phyloP scores from a whole-genome alignment of 306 rosid genomes.

The Begonia masoniana region DNA sequence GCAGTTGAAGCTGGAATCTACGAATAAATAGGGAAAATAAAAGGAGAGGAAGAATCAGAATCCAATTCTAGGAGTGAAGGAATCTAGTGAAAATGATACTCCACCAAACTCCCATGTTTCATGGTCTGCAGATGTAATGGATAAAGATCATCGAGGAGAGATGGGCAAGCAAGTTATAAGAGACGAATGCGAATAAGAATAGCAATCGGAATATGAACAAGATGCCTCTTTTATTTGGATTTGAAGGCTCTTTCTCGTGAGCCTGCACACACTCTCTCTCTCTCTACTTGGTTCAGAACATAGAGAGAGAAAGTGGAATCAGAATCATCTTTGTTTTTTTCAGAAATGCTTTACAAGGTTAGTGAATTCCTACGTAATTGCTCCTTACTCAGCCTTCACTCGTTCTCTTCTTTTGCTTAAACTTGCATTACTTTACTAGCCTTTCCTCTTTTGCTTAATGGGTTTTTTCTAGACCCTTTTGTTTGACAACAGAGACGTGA shows the following conservation, averaged over 20 bases:
- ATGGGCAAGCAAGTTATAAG: background rate
- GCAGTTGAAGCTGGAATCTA: background rate
- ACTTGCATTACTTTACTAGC: background rate
- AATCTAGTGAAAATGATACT: background rate
- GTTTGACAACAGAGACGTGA: background rate
- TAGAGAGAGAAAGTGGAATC: background rate
- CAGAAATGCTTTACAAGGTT: background rate
- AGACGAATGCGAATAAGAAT: background rate
- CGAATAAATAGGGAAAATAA: background rate
- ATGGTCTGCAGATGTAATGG: background rate
- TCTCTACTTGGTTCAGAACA: background rate
- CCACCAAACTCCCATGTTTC: background rate
- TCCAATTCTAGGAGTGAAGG: slow-evolving; percentile 4
- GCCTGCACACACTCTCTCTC: background rate
- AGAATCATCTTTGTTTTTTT: background rate
- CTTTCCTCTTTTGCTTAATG: background rate
- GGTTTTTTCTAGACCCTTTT: background rate
- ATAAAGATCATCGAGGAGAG: background rate
- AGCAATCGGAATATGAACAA: background rate
- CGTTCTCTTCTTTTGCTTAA: background rate
- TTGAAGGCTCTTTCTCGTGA: background rate
- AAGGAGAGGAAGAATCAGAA: slow-evolving; percentile 9
- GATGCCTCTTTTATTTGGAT: background rate
- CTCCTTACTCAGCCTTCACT: background rate
- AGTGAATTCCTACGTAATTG: slow-evolving; percentile 2